Conservation (phyloP, 495 filamentous ascomycete genomes). For the Penicillium alfredii region DNA sequence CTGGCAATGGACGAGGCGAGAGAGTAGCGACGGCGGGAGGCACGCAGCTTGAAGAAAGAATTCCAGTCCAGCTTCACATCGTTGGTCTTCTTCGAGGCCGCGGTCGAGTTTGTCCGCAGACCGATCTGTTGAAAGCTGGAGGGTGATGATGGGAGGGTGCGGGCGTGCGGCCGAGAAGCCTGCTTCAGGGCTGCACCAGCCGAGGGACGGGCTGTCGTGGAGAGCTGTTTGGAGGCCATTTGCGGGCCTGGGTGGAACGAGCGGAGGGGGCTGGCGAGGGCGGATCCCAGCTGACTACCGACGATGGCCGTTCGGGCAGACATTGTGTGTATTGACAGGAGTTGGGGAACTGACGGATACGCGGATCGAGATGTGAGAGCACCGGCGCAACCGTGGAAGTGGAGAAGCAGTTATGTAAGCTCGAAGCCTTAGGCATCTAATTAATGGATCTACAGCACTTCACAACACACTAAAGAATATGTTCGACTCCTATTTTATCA, state of each 20-base stretch:
- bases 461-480: no score
- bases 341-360: no score
- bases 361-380: no score
- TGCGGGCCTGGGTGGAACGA: constrained; percentile 9
- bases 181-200: constrained; percentile 10
- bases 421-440: no score
- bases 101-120: constrained; percentile 33
- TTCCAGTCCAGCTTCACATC: constrained; percentile 72
- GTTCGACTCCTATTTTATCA: no score
- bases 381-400: no score
- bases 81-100: constrained; percentile 19
- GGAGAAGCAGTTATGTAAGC: no score
- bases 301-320: constrained; percentile 21
- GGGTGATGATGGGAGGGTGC: constrained; percentile 17
- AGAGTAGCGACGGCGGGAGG: constrained; percentile 74
- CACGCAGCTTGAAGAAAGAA: constrained; percentile 85
- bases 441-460: no score
- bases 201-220: constrained; percentile 11
- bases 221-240: constrained; percentile 15
- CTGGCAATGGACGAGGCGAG: constrained; percentile 66
- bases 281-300: constrained; percentile 19
- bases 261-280: constrained; percentile 17
- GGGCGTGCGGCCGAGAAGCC: constrained; percentile 16
- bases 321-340: constrained; percentile 17
- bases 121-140: constrained; percentile 31